Evolutionary conservation across 208 protist genomes (phyloP).

Genomic region (Novymonas esmeraldas): DNA sequence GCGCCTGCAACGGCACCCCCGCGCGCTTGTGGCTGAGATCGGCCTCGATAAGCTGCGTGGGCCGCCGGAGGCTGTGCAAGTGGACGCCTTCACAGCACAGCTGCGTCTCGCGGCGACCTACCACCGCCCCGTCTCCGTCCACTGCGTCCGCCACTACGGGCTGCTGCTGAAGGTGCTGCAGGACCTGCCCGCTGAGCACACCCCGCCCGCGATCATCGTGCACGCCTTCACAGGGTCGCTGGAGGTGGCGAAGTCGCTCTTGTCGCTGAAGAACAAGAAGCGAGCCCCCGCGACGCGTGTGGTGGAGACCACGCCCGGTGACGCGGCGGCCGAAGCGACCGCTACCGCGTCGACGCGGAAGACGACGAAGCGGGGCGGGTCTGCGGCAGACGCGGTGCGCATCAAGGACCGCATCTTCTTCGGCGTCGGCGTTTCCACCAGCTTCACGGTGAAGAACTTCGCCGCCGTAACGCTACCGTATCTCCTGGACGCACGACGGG

Average conservation of each 20-base stretch:
- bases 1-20: slow-evolving; percentile 37
- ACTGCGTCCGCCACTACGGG: slow-evolving; percentile 84
- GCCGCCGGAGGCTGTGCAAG: slow-evolving; percentile 44
- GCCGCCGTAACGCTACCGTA: slow-evolving; percentile 45
- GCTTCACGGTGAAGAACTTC: slow-evolving; percentile 63
- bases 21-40: slow-evolving; percentile 83
- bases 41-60: slow-evolving; percentile 84
- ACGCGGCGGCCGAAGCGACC: not conserved
- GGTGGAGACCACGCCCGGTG: not conserved
- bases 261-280: slow-evolving; percentile 64
- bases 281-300: not conserved
- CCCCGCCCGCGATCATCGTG: slow-evolving; percentile 72
- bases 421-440: slow-evolving; percentile 63
- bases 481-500: slow-evolving; percentile 39
- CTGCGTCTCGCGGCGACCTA: slow-evolving; percentile 63
- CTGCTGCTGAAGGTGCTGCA: slow-evolving; percentile 56
- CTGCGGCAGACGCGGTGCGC: slow-evolving; percentile 15
- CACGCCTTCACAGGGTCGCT: slow-evolving; percentile 84
- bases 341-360: not conserved
- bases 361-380: slow-evolving; percentile 10
- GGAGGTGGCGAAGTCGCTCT: slow-evolving; percentile 64
- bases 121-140: slow-evolving; percentile 65
- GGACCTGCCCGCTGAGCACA: slow-evolving; percentile 41
- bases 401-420: slow-evolving; percentile 65
- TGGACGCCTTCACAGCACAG: slow-evolving; percentile 54